Base-by-base conservation (phyloP, 2,329 filamentous ascomycete species). In the Dothistroma septosporum region DNA sequence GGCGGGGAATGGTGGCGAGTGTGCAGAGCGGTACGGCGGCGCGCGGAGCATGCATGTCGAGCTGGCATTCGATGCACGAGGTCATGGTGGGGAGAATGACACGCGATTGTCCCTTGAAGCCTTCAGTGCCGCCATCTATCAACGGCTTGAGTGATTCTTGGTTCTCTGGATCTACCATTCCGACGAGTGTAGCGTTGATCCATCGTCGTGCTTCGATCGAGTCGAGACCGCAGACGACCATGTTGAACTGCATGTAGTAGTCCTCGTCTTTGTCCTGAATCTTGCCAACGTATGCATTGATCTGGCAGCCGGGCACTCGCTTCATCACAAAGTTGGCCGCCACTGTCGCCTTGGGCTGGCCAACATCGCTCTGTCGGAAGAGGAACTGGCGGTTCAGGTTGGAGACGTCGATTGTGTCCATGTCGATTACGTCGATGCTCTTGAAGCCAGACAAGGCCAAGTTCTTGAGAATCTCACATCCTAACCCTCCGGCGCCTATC, bases 331-430 rank as follows among this genome's bases (percentile, higher is more conserved):
- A 97, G 11, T 84, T 84, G 9, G 94, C 94, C 3, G 94, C 94
- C 48, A 96, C 90, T 72, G 94, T 91, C 54, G 95, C 94, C 78
- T 99, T 99, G 68, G 84, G 90, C 71, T 91, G 93, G 41, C 95
- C 94, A 31, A 99, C 93, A 74, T 99, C 94, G 62, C 86, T 82
- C 69, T 92, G 85, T 22, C 94, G 90, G 77, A 99, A 99, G 61
- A 99, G 85, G 73, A 99, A 99, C 72, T 99, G 94, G 47, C 94
- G 89, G 77, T 99, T 99, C 22, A 99, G 83, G 75, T 99, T 99
- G 55, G 92, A 97, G 62, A 99, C 93, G 73, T 99, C 94, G 75
- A 99, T 99, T 1, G 93, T 99, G 76, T 99, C 92, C 94, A 99
- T 99, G 78, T 99, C 94, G 70, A 99, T 97, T 61, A 99, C 94